Evolutionary conservation across 495 filamentous ascomycete genomes (phyloP), one percentile per base, ranked within the genome.

Genomic region (Chaetomium fimeti): DNA sequence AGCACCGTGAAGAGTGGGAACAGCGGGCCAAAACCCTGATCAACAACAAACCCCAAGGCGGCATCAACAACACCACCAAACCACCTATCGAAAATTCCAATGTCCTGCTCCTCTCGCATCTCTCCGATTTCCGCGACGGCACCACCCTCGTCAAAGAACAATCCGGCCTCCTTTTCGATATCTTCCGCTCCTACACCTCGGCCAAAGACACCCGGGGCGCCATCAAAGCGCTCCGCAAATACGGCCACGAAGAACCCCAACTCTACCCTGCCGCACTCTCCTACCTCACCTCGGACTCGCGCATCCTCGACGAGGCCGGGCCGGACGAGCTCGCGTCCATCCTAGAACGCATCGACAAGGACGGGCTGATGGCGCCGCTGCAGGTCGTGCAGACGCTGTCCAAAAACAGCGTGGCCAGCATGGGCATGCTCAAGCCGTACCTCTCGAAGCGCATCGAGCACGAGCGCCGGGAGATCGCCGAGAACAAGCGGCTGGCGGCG

Each of bases 381-480:
- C 93, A 98, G 74, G 94, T 98, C 16, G 94, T 98, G 18, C 94
- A 98, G 74, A 92, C 95, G 3, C 79, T 98, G 63, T 71, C 74
- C 49, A 74, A 79, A 48, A 77, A 77, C 64, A 67, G 69, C 5
- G 92, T 97, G 9, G 93, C 94, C 1, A 97, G 92, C 1, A 97
- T 98, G 90, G 94, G 95, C 38, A 90, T 97, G 80, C 88, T 98
- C 51, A 98, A 97, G 79, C 87, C 87, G 29, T 98, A 98, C 72
- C 86, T 98, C 5, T 85, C 88, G 61, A 83, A 89, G 55, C 94
- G 92, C 20, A 95, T 98, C 72, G 89, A 93, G 64, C 84, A 89
- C 43, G 94, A 98, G 78, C 83, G 89, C 27, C 85, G 87, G 57
- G 91, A 97, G 65, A 97, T 98, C 62, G 84, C 71, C 11, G 70